Base-by-base conservation (phyloP, 1,284 basidiomycete genomes). In the Ceratobasidium sp. region DNA sequence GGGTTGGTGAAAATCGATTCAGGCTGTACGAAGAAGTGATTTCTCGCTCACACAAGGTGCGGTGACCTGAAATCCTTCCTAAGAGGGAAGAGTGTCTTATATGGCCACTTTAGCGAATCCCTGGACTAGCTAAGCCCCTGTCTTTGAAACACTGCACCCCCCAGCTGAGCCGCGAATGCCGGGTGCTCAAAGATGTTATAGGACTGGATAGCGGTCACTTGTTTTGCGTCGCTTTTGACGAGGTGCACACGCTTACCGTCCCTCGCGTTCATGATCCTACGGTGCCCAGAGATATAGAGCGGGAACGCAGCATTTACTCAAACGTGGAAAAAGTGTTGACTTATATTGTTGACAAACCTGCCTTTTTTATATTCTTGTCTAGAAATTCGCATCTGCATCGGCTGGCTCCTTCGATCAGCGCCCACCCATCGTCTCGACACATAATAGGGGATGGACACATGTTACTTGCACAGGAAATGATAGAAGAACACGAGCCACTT, bases 291-390 rank as follows among this genome's bases (percentile, higher is more conserved):
- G n/a, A n/a, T n/a, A n/a, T n/a, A n/a, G n/a, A n/a, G n/a, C n/a
- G n/a, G n/a, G n/a, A 54, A 1, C 52, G 12, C 52, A 20, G 17
- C 13, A 20, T 35, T 7, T 35, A 8, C 29, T 35, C 34, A 12
- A 54, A 54, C 52, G 32, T 54, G 12, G 52, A 35, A 17, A 35
- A 17, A 54, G 25, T 27, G 13, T 31, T 54, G 52, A 1, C 52
- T 12, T 6, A 3, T 8, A 3, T 54, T 35, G 15, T 5, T 6
- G 13, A n/a, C 3, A 1, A 12, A 8, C 12, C 27, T 10, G 31
- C 25, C 7, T 54, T 54, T 27, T 54, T 54, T 35, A 54, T 54
- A 35, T 54, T 54, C n/a, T 13, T 54, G 52, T 54, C 31, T 13
- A 35, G 32, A 15, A 35, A 35, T 20, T 35, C 52, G 4, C 29